Percentiles rank a stretch among this genome's conserved stretches.
Evolutionary conservation across 495 filamentous ascomycete genomes (phyloP).

Genomic region (Neurospora sublineolata): DNA sequence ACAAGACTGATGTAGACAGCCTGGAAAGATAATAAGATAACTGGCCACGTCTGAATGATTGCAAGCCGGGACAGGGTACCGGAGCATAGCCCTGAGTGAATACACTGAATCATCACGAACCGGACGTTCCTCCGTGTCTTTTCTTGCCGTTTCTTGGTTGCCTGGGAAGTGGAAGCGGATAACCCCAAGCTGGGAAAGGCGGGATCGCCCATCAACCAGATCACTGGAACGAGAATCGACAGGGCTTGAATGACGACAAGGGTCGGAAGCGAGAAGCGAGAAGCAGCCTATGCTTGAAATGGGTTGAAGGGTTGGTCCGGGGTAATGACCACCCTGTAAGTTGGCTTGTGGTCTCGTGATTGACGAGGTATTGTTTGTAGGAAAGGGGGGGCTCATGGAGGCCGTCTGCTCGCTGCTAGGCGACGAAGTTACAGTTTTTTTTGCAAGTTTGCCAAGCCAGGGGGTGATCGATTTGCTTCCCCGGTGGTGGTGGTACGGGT

Average conservation of each 20-base stretch:
- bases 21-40: neutral
- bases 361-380: neutral
- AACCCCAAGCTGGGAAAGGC: neutral
- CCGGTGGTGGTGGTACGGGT: neutral
- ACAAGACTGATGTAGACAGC: neutral
- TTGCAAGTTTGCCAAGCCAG: neutral
- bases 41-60: neutral
- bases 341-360: neutral
- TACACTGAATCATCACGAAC: neutral
- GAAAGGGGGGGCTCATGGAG: neutral
- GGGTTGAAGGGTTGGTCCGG: neutral
- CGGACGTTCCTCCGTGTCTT: neutral
- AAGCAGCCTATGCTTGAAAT: neutral
- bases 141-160: neutral
- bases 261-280: neutral
- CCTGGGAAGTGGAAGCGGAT: neutral
- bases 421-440: neutral
- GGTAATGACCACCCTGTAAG: neutral
- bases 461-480: neutral
- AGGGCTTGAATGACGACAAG: neutral
- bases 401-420: neutral
- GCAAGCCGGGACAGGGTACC: neutral
- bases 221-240: neutral
- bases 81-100: neutral
- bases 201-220: neutral